These are phyloP conservation scores for Trichoderma breve DNA, from an alignment of 2,329 filamentous ascomycete genomes.

Conservation along the genomic window DNA sequence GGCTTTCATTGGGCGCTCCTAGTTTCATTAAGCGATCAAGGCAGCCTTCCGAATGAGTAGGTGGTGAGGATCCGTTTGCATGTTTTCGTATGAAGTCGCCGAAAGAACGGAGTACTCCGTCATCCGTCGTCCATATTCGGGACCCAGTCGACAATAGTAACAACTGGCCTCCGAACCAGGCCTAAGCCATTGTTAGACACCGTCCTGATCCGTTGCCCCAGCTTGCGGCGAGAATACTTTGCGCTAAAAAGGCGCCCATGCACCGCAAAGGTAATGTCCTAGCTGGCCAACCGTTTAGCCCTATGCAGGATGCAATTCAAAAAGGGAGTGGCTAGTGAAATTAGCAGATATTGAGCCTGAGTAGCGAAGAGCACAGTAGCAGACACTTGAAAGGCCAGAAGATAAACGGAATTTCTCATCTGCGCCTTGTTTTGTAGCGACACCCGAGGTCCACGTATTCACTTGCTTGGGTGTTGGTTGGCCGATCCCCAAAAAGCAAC, in stretches of 20 bases:
- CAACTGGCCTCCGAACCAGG: not conserved
- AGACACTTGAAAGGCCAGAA: not conserved
- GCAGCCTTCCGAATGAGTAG: constrained; percentile 1
- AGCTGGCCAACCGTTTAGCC: not conserved
- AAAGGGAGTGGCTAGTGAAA: not conserved
- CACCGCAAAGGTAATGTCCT: constrained; percentile 3
- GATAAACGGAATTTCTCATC: not conserved
- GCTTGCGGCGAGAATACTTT: not conserved
- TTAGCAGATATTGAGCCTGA: not conserved
- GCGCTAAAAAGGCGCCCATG: not conserved
- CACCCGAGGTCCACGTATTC: not conserved
- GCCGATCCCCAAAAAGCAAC: not conserved
- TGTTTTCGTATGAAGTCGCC: not conserved
- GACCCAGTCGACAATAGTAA: constrained; percentile 21
- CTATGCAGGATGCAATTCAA: not conserved
- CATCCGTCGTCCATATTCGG: not conserved
- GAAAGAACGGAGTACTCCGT: constrained; percentile 11
- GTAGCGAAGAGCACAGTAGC: not conserved
- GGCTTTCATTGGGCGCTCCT: not conserved
- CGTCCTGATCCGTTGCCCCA: constrained; percentile 12
- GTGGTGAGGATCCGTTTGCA: constrained; percentile 5
- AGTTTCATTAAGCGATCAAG: constrained; percentile 16
- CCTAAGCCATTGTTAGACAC: constrained; percentile 19
- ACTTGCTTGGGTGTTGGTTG: not conserved
- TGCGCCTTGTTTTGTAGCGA: not conserved